Base-by-base conservation (phyloP, 331 rosid species). In the Stylosanthes scabra region DNA sequence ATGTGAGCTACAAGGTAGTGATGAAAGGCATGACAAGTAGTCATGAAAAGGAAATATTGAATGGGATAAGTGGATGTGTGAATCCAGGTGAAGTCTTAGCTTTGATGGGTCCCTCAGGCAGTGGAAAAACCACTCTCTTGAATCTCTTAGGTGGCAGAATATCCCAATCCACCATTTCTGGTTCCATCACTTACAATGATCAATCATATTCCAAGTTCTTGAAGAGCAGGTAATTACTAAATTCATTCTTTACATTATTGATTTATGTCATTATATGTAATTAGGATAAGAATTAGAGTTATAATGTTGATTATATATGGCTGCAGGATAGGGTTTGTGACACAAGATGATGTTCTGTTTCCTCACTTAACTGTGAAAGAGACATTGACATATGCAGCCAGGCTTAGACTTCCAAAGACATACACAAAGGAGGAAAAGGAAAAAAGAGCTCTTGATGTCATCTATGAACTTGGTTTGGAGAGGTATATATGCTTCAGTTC, bases 101-200 rank as follows among this genome's bases (percentile, higher is more conserved):
- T 29, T 70, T 95, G 72, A 95, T 95, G 99, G 99, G 99, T 16
- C 99, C 99, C 57, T 95, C 98, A 1, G 98, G 99, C 70, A 92
- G 99, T 77, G 99, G 99, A 82, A 95, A 95, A 70, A 91, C 99
- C 16, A 86, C 90, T 9, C 92, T 95, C 14, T 78, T 95, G 3
- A 95, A 81, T 82, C 83, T 95, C 25, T 96, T 95, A 42, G 96
- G 99, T 60, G 97, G 98, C 41, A 84, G 97, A 83, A 9, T 81
- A 49, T 51, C 44, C 6, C 87, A 78, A 46, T 68, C 89, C 10
- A 62, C 83, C 15, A 83, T 78, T 20, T 66, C 84, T 12, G 99
- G 99, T 28, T 83, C 90, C 9, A 68, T 95, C 46, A 87, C 89
- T 47, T 95, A 90, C 82, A 92, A 95, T 69, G 99, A 92, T 29